These are phyloP conservation scores for Hanseniaspora sp. DNA, from an alignment of 1,139 yeast species.

Conservation along the genomic window DNA sequence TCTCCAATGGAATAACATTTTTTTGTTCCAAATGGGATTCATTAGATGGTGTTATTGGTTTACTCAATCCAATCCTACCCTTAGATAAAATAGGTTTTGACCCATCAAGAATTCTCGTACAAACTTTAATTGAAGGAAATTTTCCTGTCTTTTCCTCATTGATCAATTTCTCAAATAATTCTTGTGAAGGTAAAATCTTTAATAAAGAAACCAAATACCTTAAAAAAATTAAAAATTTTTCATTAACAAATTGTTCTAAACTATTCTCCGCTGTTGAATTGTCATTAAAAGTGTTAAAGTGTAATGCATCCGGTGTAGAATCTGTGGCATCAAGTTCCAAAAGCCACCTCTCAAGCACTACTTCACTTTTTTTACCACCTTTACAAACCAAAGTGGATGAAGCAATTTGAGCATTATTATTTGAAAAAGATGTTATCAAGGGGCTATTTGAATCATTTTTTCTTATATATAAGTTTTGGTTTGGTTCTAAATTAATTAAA, in stretches of 20 bases:
- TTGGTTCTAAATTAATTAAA: conserved; percentile 46
- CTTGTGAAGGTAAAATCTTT: conserved; percentile 62
- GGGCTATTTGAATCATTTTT: conserved; percentile 27
- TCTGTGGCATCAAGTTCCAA: conserved; percentile 49
- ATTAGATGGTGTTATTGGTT: conserved; percentile 42
- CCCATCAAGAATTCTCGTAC: conserved; percentile 64
- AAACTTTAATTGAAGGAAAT: conserved; percentile 30
- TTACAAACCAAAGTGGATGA: conserved; percentile 33
- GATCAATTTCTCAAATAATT: conserved; percentile 37
- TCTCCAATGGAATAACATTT: conserved; percentile 56
- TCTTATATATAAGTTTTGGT: conserved; percentile 53
- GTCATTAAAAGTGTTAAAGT: conserved; percentile 24
- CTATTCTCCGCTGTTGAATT: conserved; percentile 27
- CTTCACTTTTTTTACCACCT: conserved; percentile 50
- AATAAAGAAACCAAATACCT: conserved; percentile 61
- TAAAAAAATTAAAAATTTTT: conserved; percentile 61
- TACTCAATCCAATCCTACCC: conserved; percentile 76
- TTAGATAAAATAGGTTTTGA: conserved; percentile 64
- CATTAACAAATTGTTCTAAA: conserved; percentile 61
- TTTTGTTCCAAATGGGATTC: conserved; percentile 50
- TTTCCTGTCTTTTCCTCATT: conserved; percentile 27
- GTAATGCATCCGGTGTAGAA: conserved; percentile 24
- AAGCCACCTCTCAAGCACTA: conserved; percentile 87
- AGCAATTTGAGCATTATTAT: neutral
- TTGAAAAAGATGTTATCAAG: neutral